Evolutionary conservation across 2,329 filamentous ascomycete genomes (phyloP).

Genomic region (Nothomitra cinnamomea): DNA sequence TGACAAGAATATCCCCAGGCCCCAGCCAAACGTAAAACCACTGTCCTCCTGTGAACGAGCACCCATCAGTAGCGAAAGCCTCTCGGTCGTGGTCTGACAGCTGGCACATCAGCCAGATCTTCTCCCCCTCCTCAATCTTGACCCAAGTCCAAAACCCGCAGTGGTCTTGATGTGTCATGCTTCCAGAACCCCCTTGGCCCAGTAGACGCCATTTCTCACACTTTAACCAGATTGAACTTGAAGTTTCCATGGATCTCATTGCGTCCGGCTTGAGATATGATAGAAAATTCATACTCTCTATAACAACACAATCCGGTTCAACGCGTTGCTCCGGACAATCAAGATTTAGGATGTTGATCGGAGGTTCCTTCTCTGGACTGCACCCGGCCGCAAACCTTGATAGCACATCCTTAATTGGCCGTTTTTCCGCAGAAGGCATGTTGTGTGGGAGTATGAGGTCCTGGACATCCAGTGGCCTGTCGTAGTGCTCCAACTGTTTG

Average conservation of each 20-base stretch:
- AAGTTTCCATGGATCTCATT: neutral
- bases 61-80: neutral
- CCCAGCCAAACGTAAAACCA: neutral
- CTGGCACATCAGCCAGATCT: neutral
- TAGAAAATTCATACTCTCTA: neutral
- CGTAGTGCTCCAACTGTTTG: neutral
- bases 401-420: neutral
- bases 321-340: neutral
- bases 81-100: neutral
- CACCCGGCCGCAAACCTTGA: neutral
- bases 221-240: neutral
- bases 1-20: neutral
- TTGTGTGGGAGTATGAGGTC: neutral
- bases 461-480: neutral
- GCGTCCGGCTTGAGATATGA: neutral
- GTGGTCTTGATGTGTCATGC: neutral
- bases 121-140: neutral
- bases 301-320: neutral
- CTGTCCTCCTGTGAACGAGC: neutral
- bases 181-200: neutral
- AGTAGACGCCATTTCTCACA: neutral
- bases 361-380: neutral
- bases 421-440: neutral
- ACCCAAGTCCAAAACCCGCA: neutral
- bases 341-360: neutral